Base-by-base conservation (phyloP, 306 rosid genomes). In the Urtica urens region DNA sequence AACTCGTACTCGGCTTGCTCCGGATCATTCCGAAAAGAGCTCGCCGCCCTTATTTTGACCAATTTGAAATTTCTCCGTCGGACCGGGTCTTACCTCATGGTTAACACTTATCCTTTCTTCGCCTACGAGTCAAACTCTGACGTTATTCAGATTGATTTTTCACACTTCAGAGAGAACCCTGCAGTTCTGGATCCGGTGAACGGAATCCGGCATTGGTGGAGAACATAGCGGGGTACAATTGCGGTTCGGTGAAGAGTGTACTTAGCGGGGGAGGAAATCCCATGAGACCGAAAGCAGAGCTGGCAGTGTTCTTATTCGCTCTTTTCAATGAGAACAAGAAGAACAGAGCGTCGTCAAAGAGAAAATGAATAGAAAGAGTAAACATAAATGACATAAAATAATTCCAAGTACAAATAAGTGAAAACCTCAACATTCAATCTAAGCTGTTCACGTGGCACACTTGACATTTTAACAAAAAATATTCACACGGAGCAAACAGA, bases 111-210 rank as follows among this genome's bases (percentile, higher is more conserved):
- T 65, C 99, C 99, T 0, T 92, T 85, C 22, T 92, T 92, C 54
- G 99, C 99, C 0, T 92, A 79, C 47, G 99, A 85, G 71, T 78
- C 99, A 0, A 92, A 92, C 33, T 55, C 94, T 24, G 83, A 92
- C 39, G 96, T 85, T 15, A 85, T 92, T 62, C 54, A 95, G 1
- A 27, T 85, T 1, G 96, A 85, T 62, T 92, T 85, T 25, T 95
- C 99, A 0, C 38, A 85, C 4, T 92, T 92, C 30, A 59, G 96
- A 0, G 63, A 77, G 1, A 92, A 92, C 40, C 94, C 94, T 7
- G 99, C 96, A 0, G 77, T 71, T 1, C 80, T 69, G 19, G 99
- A 92, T 65, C 38, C 96, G 46, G 99, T 94, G 17, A 85, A 77
- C 59, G 83, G 86, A 41, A 69, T 85, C 35, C 57, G 88, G 99